These are phyloP conservation scores for Bothriochloa decipiens DNA, from an alignment of 176 grass and related monocot species.

Conservation along the genomic window DNA sequence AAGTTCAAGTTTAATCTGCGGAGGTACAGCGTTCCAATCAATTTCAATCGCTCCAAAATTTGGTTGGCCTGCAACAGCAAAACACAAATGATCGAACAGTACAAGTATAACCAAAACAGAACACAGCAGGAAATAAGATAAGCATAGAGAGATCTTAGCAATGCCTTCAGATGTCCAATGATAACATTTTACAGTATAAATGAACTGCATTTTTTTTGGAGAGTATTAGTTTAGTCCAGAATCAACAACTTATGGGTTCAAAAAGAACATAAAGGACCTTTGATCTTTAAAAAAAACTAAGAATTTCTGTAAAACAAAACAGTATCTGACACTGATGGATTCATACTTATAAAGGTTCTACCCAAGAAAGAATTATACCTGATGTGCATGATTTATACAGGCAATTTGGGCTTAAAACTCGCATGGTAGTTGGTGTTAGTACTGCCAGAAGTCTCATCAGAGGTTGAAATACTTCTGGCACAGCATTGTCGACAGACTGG, in stretches of 20 bases:
- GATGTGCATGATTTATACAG: slow-evolving; percentile 75
- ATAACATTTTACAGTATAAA: not conserved
- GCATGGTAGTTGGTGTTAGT: slow-evolving; percentile 69
- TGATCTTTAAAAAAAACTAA: not conserved
- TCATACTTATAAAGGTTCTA: slow-evolving; percentile 8
- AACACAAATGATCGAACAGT: slow-evolving; percentile 23
- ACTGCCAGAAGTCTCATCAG: slow-evolving; percentile 62
- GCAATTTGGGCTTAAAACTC: slow-evolving; percentile 65
- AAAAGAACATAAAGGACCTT: slow-evolving; percentile 1
- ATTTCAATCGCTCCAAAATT: slow-evolving; percentile 94
- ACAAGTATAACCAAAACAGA: not conserved
- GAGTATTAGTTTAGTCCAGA: slow-evolving; percentile 6
- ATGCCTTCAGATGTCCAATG: slow-evolving; percentile 8
- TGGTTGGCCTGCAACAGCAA: slow-evolving; percentile 59
- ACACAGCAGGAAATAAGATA: slow-evolving; percentile 38
- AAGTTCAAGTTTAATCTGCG: slow-evolving; percentile 69
- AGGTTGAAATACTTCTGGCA: slow-evolving; percentile 52
- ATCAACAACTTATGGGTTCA: not conserved
- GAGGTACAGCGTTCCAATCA: slow-evolving; percentile 65
- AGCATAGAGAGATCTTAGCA: slow-evolving; percentile 22
- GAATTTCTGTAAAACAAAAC: slow-evolving; percentile 1
- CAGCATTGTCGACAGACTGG: slow-evolving; percentile 72
- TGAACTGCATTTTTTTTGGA: not conserved
- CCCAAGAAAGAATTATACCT: slow-evolving; percentile 57
- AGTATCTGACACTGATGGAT: not conserved